These are phyloP conservation scores for Inga oerstediana DNA, from an alignment of 306 rosid genomes.

Conservation along the genomic window DNA sequence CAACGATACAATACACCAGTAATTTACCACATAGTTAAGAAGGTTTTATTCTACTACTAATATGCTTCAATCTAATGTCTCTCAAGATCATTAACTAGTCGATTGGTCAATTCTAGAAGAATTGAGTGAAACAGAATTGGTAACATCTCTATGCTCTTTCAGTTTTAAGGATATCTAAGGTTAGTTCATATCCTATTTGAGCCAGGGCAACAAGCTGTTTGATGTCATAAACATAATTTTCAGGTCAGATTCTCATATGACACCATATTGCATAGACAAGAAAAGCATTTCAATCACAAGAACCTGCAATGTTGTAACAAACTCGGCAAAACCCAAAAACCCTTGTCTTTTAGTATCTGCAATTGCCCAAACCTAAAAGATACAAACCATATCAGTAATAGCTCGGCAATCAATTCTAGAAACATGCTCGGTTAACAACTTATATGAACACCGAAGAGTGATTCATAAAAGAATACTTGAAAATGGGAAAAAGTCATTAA, in stretches of 20 bases:
- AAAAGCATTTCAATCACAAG: background rate
- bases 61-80: background rate
- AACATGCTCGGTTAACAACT: too few relatives aligned
- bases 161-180: slow-evolving; percentile 57
- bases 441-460: too few relatives aligned
- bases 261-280: background rate
- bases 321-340: slow-evolving; percentile 62
- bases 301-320: slow-evolving; percentile 88
- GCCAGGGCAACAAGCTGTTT: slow-evolving; percentile 76
- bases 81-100: background rate
- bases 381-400: background rate
- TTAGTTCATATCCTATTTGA: slow-evolving; percentile 70
- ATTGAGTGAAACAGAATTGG: background rate
- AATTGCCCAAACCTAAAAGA: slow-evolving; percentile 73
- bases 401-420: too few relatives aligned
- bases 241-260: background rate
- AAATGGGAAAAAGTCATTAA: too few relatives aligned
- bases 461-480: too few relatives aligned
- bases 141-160: background rate
- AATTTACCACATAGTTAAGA: too few relatives aligned
- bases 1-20: too few relatives aligned
- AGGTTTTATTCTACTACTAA: too few relatives aligned
- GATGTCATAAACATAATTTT: slow-evolving; percentile 2
- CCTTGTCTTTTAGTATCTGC: slow-evolving; percentile 46
- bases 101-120: slow-evolving; percentile 14